Conservation (phyloP, 768 basidiomycete genomes). For the Mycena galopus region DNA sequence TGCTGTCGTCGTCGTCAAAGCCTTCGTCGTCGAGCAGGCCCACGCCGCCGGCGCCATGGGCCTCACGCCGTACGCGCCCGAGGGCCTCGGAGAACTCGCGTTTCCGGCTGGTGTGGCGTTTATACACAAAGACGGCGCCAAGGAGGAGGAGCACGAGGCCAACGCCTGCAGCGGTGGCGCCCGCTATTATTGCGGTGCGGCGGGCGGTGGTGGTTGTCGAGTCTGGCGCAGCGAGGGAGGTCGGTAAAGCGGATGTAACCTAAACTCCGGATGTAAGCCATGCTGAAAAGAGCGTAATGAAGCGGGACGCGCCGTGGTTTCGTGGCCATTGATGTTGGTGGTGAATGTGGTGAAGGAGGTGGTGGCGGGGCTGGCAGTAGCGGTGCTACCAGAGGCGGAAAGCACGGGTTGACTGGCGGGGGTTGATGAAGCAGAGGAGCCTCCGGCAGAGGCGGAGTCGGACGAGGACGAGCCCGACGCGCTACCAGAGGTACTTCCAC, state of each 20-base stretch:
- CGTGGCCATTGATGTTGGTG: conserved; percentile 24
- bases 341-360: conserved; percentile 33
- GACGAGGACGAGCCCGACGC: background rate
- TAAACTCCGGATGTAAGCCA: conserved; percentile 5
- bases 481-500: conserved; percentile 3
- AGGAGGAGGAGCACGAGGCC: conserved; percentile 52
- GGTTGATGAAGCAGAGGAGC: background rate
- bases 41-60: conserved; percentile 38
- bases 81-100: conserved; percentile 47
- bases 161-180: conserved; percentile 53
- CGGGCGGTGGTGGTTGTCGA: conserved; percentile 28
- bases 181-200: conserved; percentile 58
- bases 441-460: background rate
- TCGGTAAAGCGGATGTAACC: conserved; percentile 46
- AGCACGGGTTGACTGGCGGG: background rate
- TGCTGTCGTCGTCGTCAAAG: conserved; percentile 51
- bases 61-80: conserved; percentile 38
- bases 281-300: background rate
- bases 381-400: background rate
- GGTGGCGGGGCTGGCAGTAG: background rate
- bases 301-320: conserved; percentile 29
- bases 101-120: conserved; percentile 51
- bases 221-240: conserved; percentile 44
- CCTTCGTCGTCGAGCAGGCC: conserved; percentile 53
- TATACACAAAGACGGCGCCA: conserved; percentile 51